Evolutionary conservation across 2,329 filamentous ascomycete genomes (phyloP).

Genomic region (Colletotrichum orbiculare): DNA sequence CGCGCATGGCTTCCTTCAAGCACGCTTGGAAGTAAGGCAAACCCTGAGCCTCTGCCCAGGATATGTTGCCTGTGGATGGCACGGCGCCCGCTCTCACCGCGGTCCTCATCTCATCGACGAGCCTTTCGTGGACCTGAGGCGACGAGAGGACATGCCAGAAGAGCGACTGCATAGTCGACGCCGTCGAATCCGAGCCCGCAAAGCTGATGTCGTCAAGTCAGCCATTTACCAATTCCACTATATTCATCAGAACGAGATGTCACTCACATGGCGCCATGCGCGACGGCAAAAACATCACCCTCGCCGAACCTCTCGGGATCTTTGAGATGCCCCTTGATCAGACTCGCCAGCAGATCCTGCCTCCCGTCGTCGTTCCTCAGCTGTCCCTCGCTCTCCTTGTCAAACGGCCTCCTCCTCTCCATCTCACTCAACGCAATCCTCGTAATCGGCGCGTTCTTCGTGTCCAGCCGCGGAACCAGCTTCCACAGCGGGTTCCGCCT

Average conservation of each 20-base stretch:
- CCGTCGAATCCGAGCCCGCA: constrained; percentile 70
- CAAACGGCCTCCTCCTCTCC: constrained; percentile 57
- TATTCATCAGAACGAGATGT: not conserved
- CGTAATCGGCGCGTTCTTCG: constrained; percentile 60
- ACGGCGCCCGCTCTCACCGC: constrained; percentile 51
- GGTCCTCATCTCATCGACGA: constrained; percentile 56
- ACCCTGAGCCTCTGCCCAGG: constrained; percentile 59
- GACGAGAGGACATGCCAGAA: constrained; percentile 62
- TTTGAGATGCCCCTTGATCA: constrained; percentile 64
- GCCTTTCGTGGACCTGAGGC: constrained; percentile 50
- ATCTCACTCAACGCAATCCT: constrained; percentile 64
- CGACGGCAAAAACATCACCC: constrained; percentile 67
- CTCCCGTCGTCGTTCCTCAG: constrained; percentile 54
- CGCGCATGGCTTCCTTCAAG: constrained; percentile 65
- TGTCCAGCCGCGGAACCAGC: constrained; percentile 52
- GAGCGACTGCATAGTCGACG: constrained; percentile 68
- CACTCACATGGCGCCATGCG: constrained; percentile 66
- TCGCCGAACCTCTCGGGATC: constrained; percentile 58
- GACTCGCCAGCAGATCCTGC: constrained; percentile 61
- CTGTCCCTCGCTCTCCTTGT: constrained; percentile 55
- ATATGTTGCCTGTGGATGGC: constrained; percentile 54
- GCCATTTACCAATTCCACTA: not conserved
- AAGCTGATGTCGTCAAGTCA: constrained; percentile 51
- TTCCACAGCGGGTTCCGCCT: constrained; percentile 59
- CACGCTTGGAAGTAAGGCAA: constrained; percentile 68